phyloP scores from a whole-genome alignment of 1,139 yeast genomes.

The Kazachstania sp. region DNA sequence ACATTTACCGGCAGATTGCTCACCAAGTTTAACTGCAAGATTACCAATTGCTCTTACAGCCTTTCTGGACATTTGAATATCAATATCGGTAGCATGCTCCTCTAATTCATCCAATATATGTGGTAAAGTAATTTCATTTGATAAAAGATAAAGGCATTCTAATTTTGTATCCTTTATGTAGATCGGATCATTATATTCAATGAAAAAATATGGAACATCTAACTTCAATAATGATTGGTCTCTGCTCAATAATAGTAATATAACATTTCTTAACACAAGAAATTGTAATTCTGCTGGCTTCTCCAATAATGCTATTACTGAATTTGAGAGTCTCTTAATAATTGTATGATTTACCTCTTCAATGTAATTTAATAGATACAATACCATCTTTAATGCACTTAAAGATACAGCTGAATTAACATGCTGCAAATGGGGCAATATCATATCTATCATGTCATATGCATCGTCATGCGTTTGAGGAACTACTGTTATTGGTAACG shows the following conservation, averaged over 20 bases:
- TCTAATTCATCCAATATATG: conserved; percentile 66
- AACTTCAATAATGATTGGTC: conserved; percentile 49
- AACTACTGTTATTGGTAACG: conserved; percentile 54
- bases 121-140: conserved; percentile 53
- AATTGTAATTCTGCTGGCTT: conserved; percentile 83
- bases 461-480: conserved; percentile 68
- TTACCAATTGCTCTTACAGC: conserved; percentile 88
- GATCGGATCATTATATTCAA: conserved; percentile 76
- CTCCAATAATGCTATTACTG: conserved; percentile 61
- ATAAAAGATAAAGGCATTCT: conserved; percentile 74
- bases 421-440: conserved; percentile 69
- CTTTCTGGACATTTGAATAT: conserved; percentile 75
- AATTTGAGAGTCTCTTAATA: conserved; percentile 58
- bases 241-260: conserved; percentile 60
- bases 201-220: conserved; percentile 71
- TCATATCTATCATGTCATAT: conserved; percentile 53
- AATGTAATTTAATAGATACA: conserved; percentile 67
- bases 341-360: conserved; percentile 33
- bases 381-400: conserved; percentile 62
- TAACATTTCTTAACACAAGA: conserved; percentile 71
- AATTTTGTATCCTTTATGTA: conserved; percentile 86
- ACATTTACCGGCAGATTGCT: conserved; percentile 51
- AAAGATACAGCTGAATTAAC: conserved; percentile 76
- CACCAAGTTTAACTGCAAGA: conserved; percentile 66
- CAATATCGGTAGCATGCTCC: conserved; percentile 82